Evolutionary conservation across 441 rosid genomes (phyloP), one percentile per base, ranked within the genome.

Genomic region (Populus hybrid): DNA sequence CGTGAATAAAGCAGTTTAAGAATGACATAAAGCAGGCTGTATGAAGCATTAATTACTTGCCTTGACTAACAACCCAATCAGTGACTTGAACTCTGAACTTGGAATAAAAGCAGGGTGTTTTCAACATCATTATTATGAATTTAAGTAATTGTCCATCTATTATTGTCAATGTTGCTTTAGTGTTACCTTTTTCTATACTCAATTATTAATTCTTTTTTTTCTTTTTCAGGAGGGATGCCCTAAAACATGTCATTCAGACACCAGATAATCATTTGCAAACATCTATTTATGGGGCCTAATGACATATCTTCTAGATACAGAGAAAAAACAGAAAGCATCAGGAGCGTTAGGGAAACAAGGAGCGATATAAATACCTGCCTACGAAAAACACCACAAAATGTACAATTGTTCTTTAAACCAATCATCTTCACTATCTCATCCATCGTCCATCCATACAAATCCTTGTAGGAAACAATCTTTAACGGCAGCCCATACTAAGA

Each of bases 391-490:
- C 99, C 98, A 87, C 98, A 95, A 79, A 93, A 95, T 0, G 98
- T 93, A 87, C 99, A 95, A 71, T 95, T 95, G 82, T 93, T 95
- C 89, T 95, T 95, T 73, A 95, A 68, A 70, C 98, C 99, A 23
- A 95, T 95, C 90, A 92, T 88, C 89, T 91, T 92, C 70, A 95
- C 99, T 81, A 95, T 93, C 80, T 95, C 99, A 30, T 95, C 99
- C 99, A 95, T 95, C 2, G 99, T 95, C 98, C 99, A 95, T 79
- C 99, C 99, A 83, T 95, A 95, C 74, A 95, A 84, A 81, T 95
- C 98, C 89, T 93, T 93, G 88, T 95, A 95, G 6, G 99, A 93
- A 78, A 93, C 90, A 71, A 93, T 90, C 86, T 90, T 87, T 38
- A 95, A 87, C 10, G 99, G 98, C 81, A 95, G 81, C 4, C 92